phyloP scores from a whole-genome alignment of 768 basidiomycete species.

The Pleurotus eryngii region DNA sequence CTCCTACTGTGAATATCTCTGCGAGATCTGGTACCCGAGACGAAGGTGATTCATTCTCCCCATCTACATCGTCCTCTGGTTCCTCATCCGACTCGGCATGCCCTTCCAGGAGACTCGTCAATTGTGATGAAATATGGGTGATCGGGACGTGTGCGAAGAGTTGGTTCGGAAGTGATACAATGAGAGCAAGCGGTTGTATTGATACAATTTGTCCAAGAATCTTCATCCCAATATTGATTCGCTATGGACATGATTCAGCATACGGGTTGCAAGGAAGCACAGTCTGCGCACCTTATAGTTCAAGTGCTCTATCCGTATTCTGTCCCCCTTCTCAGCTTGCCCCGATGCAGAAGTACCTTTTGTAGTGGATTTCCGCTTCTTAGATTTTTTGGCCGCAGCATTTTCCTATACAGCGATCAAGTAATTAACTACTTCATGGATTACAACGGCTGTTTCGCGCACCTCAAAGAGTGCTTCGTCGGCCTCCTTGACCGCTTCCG shows the following conservation, averaged over 20 bases:
- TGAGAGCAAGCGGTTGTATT: constrained; percentile 83
- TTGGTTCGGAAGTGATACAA: constrained; percentile 95
- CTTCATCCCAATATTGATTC: constrained; percentile 79
- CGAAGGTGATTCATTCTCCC: constrained; percentile 34
- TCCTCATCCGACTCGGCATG: constrained; percentile 51
- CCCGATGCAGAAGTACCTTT: constrained; percentile 30
- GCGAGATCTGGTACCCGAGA: constrained; percentile 61
- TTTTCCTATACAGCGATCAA: constrained; percentile 32
- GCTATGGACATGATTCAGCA: constrained; percentile 38
- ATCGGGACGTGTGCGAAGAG: constrained; percentile 92
- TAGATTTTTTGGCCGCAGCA: constrained; percentile 35
- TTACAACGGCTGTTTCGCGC: constrained; percentile 16
- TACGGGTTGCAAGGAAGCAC: constrained; percentile 1
- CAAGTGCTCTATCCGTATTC: constrained; percentile 80
- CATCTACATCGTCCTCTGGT: constrained; percentile 41
- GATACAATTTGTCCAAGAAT: constrained; percentile 85
- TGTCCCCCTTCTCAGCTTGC: constrained; percentile 42
- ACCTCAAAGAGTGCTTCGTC: constrained; percentile 77
- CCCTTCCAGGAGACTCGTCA: constrained; percentile 69
- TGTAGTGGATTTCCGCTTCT: constrained; percentile 47
- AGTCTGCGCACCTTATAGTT: constrained; percentile 76
- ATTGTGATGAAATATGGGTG: constrained; percentile 81
- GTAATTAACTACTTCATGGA: constrained; percentile 9
- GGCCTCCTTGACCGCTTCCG: constrained; percentile 84
- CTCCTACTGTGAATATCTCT: constrained; percentile 78